phyloP scores from a whole-genome alignment of 2,329 filamentous ascomycete species.

The Botrytis deweyae region DNA sequence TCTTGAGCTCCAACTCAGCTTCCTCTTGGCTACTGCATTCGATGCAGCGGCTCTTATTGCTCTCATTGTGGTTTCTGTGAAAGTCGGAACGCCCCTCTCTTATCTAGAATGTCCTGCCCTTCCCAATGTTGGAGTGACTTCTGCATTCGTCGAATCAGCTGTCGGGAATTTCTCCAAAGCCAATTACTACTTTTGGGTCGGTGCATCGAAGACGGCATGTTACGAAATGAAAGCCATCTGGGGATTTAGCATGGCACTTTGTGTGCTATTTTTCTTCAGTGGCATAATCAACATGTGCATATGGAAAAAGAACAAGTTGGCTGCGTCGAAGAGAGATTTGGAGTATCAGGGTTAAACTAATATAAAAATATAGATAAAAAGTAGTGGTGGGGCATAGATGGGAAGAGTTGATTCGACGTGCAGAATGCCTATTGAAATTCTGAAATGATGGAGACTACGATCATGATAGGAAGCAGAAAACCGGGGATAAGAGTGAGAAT shows the following conservation, averaged over 20 bases:
- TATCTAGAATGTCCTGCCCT: slow-evolving; percentile 68
- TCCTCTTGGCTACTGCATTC: slow-evolving; percentile 64
- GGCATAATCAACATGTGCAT: slow-evolving; percentile 57
- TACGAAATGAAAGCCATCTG: slow-evolving; percentile 84
- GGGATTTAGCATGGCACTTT: slow-evolving; percentile 79
- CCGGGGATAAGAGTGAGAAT: background rate
- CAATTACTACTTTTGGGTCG: slow-evolving; percentile 51
- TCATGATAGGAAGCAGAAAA: background rate
- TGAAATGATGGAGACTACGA: background rate
- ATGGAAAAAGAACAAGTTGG: slow-evolving; percentile 45
- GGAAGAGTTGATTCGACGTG: background rate
- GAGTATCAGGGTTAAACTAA: slow-evolving; percentile 9
- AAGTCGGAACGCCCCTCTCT: slow-evolving; percentile 77
- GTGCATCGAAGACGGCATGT: slow-evolving; percentile 63
- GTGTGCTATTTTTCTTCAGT: slow-evolving; percentile 67
- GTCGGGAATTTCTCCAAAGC: slow-evolving; percentile 46
- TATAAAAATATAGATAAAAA: background rate
- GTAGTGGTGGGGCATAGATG: background rate
- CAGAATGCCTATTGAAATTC: background rate
- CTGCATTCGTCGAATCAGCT: slow-evolving; percentile 46
- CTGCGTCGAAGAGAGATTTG: slow-evolving; percentile 29
- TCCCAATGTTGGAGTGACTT: slow-evolving; percentile 44
- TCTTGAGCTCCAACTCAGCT: slow-evolving; percentile 71
- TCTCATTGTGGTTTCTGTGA: slow-evolving; percentile 72
- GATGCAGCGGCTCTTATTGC: slow-evolving; percentile 73